Base-by-base conservation (phyloP, 169 alveolate genomes). In the Pseudocohnilembus persalinus region DNA sequence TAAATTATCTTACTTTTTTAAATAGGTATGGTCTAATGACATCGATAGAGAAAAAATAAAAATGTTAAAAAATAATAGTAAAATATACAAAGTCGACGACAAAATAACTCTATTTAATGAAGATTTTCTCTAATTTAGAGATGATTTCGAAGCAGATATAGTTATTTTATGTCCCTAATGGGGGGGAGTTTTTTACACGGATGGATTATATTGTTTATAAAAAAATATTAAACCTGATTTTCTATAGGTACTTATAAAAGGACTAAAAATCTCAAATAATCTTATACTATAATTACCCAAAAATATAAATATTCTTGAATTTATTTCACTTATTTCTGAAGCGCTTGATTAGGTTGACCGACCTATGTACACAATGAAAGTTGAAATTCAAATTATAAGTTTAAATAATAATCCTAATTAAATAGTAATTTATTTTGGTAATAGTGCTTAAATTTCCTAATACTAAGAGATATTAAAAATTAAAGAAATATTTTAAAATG, bases 31-130 rank as follows among this genome's bases (percentile, higher is more conserved):
- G 28, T 89, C 91, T 11, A 87, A 83, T 90, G 90, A 90, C 77
- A 77, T 90, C 84, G 74, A 76, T 88, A 84, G 83, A 90, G 32
- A 83, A 76, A 84, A 88, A 90, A 83, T 88, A 68, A 72, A 84
- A 81, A 82, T 90, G 84, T 77, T 83, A 65, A 79, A 74, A 73
- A 87, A 81, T 35, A 88, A 90, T 83, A 32, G 76, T 1, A 81
- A 87, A 32, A 73, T 84, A 29, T 87, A 88, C 82, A 80, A 90
- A 49, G 81, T 88, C 33, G 82, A 87, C 1, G 78, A 90, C 79
- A 90, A 87, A 76, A 85, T 88, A 4, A 32, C 72, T 80, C 83
- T 82, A 74, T 78, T 33, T 34, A 63, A 64, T 29, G 80, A 34
- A 32, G 82, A 74, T 34, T 30, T 82, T 73, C 31, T 75, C 49